Evolutionary conservation across 2,329 filamentous ascomycete genomes (phyloP).

Genomic region (Fusarium praegraminearum): DNA sequence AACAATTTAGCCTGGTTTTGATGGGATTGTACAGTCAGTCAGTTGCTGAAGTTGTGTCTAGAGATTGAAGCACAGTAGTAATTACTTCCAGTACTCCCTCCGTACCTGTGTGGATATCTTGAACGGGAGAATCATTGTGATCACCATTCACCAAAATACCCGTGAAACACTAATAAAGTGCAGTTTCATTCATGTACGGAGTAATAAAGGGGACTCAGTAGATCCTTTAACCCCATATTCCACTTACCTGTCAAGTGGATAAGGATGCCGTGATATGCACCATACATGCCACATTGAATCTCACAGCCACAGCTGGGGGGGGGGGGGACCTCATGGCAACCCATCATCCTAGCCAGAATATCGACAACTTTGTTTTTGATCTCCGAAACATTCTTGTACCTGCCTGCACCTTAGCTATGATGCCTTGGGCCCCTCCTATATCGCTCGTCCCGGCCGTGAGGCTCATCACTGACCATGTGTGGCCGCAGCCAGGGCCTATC

Average conservation of each 20-base stretch:
- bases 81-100: background rate
- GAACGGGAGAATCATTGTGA: background rate
- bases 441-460: slow-evolving; percentile 31
- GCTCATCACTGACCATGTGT: slow-evolving; percentile 38
- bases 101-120: background rate
- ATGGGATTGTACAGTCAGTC: background rate
- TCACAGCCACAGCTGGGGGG: slow-evolving; percentile 37
- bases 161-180: slow-evolving; percentile 6
- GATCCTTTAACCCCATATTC: background rate
- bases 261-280: slow-evolving; percentile 4
- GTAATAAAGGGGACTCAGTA: slow-evolving; percentile 1
- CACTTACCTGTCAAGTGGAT: slow-evolving; percentile 7
- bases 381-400: background rate
- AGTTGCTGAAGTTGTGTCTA: background rate
- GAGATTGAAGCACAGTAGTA: background rate
- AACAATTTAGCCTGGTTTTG: background rate
- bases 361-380: background rate
- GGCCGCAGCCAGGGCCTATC: slow-evolving; percentile 36
- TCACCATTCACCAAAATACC: background rate
- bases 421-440: slow-evolving; percentile 36
- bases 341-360: background rate
- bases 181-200: slow-evolving; percentile 13
- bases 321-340: slow-evolving; percentile 11
- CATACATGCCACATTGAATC: slow-evolving; percentile 28
- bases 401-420: slow-evolving; percentile 11